These are phyloP conservation scores for Komagataella pseudopastoris DNA, from an alignment of 805 yeast genomes.

Conservation along the genomic window DNA sequence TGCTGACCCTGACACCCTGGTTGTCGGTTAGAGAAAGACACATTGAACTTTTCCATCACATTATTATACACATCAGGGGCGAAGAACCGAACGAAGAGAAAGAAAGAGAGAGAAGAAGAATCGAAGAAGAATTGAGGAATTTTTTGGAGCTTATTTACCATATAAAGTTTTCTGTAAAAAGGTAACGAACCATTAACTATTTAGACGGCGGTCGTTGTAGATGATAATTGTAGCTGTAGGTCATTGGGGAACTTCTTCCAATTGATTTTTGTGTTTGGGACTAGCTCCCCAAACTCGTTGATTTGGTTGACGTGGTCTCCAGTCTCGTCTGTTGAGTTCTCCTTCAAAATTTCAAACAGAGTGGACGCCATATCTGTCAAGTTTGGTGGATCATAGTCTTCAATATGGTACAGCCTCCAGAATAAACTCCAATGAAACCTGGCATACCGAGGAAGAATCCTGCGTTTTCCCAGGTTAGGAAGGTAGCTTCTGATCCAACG, in stretches of 20 bases:
- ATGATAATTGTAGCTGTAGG: neutral
- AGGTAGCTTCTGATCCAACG: conserved; percentile 34
- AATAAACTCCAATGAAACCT: conserved; percentile 51
- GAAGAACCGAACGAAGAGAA: neutral
- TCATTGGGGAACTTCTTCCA: neutral
- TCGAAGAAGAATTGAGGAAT: neutral
- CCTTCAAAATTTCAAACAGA: neutral
- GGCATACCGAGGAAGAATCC: conserved; percentile 34
- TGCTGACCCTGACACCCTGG: conserved; percentile 63
- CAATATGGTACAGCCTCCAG: conserved; percentile 36
- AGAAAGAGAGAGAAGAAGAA: neutral
- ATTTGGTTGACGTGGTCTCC: neutral
- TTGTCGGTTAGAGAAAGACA: conserved; percentile 59
- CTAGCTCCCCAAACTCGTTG: neutral
- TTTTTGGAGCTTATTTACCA: neutral
- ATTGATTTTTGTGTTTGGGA: neutral
- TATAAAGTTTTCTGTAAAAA: neutral
- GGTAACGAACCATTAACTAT: neutral
- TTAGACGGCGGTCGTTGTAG: neutral
- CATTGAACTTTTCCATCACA: neutral
- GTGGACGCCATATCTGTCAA: conserved; percentile 16
- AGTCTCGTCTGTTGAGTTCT: neutral
- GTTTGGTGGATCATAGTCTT: conserved; percentile 31
- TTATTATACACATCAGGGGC: neutral
- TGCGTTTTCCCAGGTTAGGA: conserved; percentile 43